A percentile compares a stretch with the other conserved stretches of the same genome.
These are phyloP conservation scores for Odonthalia washingtoniensis DNA, from an alignment of 31 red algal genomes.

Conservation along the genomic window DNA sequence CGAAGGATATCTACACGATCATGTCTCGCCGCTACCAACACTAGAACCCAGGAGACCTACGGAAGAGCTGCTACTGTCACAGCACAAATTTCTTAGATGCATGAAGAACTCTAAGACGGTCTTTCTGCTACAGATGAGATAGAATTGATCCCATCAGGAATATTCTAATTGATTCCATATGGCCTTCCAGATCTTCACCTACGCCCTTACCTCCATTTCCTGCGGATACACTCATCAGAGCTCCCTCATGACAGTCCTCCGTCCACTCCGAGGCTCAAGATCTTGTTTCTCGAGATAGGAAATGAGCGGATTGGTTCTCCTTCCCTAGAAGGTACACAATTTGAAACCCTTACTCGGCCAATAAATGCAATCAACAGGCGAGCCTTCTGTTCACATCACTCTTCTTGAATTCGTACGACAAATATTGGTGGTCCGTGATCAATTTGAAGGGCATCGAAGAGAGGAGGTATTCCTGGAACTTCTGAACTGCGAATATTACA, in stretches of 20 bases:
- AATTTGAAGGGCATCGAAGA: slow-evolving; percentile 10
- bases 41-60: neutral
- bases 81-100: neutral
- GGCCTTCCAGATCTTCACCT: neutral
- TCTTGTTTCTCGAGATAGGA: neutral
- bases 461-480: slow-evolving; percentile 17
- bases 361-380: neutral
- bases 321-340: neutral
- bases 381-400: neutral
- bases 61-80: neutral
- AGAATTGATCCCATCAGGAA: too few species aligned
- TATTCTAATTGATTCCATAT: too few species aligned
- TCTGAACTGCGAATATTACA: slow-evolving; percentile 21
- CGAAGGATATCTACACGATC: neutral
- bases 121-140: neutral
- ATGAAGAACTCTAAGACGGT: too few species aligned
- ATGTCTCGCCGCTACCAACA: neutral
- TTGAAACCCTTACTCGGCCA: neutral
- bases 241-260: neutral
- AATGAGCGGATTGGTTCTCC: neutral
- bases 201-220: neutral
- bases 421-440: neutral
- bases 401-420: slow-evolving; percentile 1
- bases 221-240: neutral
- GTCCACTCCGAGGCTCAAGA: neutral